These are phyloP conservation scores for Cornus controversa DNA, from an alignment of 148 eudicot species.

Conservation along the genomic window DNA sequence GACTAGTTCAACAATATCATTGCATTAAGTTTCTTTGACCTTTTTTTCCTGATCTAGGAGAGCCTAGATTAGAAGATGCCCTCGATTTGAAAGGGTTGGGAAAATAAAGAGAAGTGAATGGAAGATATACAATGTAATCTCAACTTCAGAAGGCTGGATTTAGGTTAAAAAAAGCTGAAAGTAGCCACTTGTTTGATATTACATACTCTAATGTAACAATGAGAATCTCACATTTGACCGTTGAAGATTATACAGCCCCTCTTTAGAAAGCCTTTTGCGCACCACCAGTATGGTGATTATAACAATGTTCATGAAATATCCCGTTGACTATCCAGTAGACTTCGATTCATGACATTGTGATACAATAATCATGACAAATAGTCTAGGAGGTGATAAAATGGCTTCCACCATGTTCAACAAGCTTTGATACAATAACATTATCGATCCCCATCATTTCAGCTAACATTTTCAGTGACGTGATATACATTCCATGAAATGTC, in stretches of 20 bases:
- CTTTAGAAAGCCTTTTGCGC: neutral
- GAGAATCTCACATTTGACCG: conserved; percentile 5
- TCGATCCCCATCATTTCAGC: neutral
- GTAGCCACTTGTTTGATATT: neutral
- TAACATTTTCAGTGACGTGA: conserved; percentile 7
- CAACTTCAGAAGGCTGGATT: conserved; percentile 14
- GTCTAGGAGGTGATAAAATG: conserved; percentile 7
- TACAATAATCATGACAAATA: conserved; percentile 7
- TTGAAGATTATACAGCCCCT: neutral
- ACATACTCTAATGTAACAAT: neutral
- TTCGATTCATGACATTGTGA: neutral
- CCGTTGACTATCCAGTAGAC: conserved; percentile 4
- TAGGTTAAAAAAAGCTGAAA: neutral
- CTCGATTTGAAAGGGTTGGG: neutral
- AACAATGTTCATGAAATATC: conserved; percentile 9
- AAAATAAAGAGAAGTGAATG: neutral
- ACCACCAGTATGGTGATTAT: neutral
- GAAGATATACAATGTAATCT: neutral
- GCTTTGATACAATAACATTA: neutral
- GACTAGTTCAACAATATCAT: neutral
- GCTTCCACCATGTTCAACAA: conserved; percentile 4
- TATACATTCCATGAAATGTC: neutral
- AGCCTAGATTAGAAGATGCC: neutral
- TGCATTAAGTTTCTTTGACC: neutral
- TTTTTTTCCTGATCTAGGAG: neutral